Evolutionary conservation across 1,139 yeast genomes (phyloP), one percentile per base, ranked within the genome.

Genomic region (Entelexis paramagnoliae): DNA sequence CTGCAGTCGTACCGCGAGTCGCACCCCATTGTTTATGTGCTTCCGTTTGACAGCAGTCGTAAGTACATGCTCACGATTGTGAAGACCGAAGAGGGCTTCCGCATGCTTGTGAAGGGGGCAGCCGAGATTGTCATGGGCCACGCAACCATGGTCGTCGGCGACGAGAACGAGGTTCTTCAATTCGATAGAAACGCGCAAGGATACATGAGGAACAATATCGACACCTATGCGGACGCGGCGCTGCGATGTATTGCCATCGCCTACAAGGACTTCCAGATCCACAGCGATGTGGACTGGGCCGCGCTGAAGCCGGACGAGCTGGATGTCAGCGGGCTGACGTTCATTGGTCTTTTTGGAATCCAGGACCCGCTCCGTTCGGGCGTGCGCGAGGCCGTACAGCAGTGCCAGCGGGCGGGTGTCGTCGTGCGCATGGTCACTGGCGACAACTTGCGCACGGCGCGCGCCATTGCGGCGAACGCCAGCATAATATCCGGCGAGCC

Each of bases 401-500:
- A 82, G 64, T 91, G 98, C 70, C 81, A 80, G 60, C 73, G 73
- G 40, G 97, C 98, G 0, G 97, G 98, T 52, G 97, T 91, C 17
- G 78, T 83, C 29, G 97, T 91, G 28, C 77, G 96, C 62, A 91
- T 91, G 98, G 96, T 91, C 49, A 91, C 98, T 24, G 98, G 98
- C 67, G 98, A 91, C 67, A 89, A 89, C 64, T 66, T 89, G 55
- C 72, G 79, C 48, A 91, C 98, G 7, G 98, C 98, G 8, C 79
- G 78, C 60, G 94, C 97, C 0, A 91, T 91, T 59, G 87, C 96
- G 4, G 73, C 75, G 58, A 81, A 81, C 55, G 93, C 97, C 71
- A 86, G 91, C 52, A 91, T 91, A 53, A 70, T 87, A 50, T 73
- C 78, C 0, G 73, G 68, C 8, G 46, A 54, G 20, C 46, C 45